Conservation (phyloP, 2,329 filamentous ascomycete species). For the Phaeosphaeriaceae sp. region DNA sequence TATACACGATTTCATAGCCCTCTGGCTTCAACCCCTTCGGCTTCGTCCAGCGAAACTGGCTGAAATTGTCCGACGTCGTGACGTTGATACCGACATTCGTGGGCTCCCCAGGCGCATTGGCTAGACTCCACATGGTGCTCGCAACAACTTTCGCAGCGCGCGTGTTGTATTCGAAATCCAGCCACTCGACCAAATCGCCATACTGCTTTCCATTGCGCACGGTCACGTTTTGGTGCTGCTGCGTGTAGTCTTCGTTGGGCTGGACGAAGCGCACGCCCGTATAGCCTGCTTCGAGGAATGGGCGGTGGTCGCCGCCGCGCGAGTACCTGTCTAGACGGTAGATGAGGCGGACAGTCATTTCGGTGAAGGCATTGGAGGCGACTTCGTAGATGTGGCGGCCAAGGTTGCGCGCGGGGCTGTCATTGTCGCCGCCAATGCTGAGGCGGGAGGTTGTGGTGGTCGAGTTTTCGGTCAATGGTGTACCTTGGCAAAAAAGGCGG, state of each 20-base stretch:
- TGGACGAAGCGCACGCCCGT: conserved; percentile 62
- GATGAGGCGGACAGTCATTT: conserved; percentile 61
- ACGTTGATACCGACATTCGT: conserved; percentile 56
- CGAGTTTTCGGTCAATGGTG: conserved; percentile 53
- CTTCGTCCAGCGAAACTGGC: conserved; percentile 54
- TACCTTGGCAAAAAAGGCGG: conserved; percentile 59
- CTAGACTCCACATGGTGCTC: conserved; percentile 60
- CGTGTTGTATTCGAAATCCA: conserved; percentile 60
- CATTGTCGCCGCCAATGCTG: conserved; percentile 54
- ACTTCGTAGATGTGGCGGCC: conserved; percentile 62
- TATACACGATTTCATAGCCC: conserved; percentile 62
- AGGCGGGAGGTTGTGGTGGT: conserved; percentile 45
- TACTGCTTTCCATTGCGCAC: conserved; percentile 58
- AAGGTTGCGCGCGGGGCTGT: conserved; percentile 60
- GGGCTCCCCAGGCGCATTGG: conserved; percentile 57
- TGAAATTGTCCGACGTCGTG: conserved; percentile 54
- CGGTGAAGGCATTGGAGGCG: conserved; percentile 55
- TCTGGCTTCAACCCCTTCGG: conserved; percentile 45
- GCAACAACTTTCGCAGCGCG: conserved; percentile 62
- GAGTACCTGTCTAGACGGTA: conserved; percentile 63
- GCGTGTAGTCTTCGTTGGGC: conserved; percentile 61
- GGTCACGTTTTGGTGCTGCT: conserved; percentile 62
- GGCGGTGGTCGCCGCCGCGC: conserved; percentile 62
- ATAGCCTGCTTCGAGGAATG: conserved; percentile 61
- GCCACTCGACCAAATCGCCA: conserved; percentile 61